A percentile compares a stretch with the other conserved stretches of the same genome.
phyloP scores from a whole-genome alignment of 2,329 filamentous ascomycete species.

The Mycosphaerelloides madeirae region DNA sequence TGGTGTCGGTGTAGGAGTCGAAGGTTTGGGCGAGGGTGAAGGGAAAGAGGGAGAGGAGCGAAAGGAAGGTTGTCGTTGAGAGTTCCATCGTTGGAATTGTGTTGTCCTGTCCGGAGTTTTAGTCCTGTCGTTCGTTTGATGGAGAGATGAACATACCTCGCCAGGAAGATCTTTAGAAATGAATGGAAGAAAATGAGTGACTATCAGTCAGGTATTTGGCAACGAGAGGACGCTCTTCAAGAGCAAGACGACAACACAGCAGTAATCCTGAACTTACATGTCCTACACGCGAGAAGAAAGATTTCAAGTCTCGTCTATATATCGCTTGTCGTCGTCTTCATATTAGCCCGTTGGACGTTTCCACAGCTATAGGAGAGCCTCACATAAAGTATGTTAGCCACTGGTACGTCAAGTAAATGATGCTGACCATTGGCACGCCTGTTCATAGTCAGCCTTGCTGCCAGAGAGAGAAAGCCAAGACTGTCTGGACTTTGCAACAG shows the following conservation, averaged over 20 bases:
- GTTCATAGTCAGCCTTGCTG: no score
- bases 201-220: slow-evolving; percentile 4
- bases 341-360: no score
- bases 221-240: slow-evolving; percentile 19
- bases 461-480: no score
- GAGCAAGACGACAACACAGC: slow-evolving; percentile 2
- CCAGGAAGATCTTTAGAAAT: slow-evolving; percentile 18
- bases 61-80: slow-evolving; percentile 16
- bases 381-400: no score
- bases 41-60: slow-evolving; percentile 17
- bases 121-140: no score
- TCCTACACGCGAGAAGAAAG: neutral
- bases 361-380: no score
- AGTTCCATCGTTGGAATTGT: slow-evolving; percentile 29
- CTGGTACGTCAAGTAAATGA: no score
- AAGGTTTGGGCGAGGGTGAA: slow-evolving; percentile 24
- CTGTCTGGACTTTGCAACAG: no score
- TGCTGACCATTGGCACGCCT: no score
- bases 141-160: slow-evolving; percentile 9
- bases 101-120: no score
- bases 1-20: slow-evolving; percentile 33
- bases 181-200: slow-evolving; percentile 16
- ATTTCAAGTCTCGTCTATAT: no score
- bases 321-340: neutral
- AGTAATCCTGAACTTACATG: no score